A percentile compares a stretch with the other conserved stretches of the same genome.
Evolutionary conservation across 768 basidiomycete species (phyloP).

Genomic region (Leccinum incarnatum): DNA sequence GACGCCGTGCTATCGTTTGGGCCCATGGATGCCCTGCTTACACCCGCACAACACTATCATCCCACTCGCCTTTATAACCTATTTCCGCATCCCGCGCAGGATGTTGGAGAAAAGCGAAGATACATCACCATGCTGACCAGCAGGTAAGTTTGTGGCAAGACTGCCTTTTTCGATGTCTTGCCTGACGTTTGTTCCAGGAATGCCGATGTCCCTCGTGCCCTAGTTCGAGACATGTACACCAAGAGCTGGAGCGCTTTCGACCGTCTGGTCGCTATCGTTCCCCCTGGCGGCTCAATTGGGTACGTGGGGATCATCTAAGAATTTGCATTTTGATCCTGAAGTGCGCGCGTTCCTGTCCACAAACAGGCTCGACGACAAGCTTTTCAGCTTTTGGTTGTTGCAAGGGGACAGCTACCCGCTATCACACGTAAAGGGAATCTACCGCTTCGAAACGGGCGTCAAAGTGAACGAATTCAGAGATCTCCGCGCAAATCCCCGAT

Average conservation of each 20-base stretch:
- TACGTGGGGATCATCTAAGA: slow-evolving; percentile 34
- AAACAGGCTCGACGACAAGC: slow-evolving; percentile 81
- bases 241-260: slow-evolving; percentile 94
- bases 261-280: slow-evolving; percentile 82
- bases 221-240: slow-evolving; percentile 88
- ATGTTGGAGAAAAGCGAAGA: slow-evolving; percentile 65
- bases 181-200: slow-evolving; percentile 46
- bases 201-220: slow-evolving; percentile 78
- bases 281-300: slow-evolving; percentile 90
- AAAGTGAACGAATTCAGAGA: slow-evolving; percentile 88
- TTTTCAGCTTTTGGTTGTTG: slow-evolving; percentile 86
- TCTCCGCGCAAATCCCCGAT: slow-evolving; percentile 84
- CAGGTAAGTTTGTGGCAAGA: slow-evolving; percentile 43
- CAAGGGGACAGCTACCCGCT: slow-evolving; percentile 76
- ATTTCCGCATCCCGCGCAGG: slow-evolving; percentile 81
- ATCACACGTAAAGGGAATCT: slow-evolving; percentile 81
- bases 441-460: slow-evolving; percentile 84
- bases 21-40: slow-evolving; percentile 74
- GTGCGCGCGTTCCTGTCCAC: background rate
- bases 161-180: background rate
- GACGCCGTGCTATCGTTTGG: slow-evolving; percentile 81
- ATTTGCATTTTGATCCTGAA: background rate
- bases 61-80: slow-evolving; percentile 74
- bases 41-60: slow-evolving; percentile 71
- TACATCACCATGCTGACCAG: slow-evolving; percentile 72